Evolutionary conservation across 2,329 filamentous ascomycete species (phyloP).

Genomic region (Torrubiella hemipterigena): DNA sequence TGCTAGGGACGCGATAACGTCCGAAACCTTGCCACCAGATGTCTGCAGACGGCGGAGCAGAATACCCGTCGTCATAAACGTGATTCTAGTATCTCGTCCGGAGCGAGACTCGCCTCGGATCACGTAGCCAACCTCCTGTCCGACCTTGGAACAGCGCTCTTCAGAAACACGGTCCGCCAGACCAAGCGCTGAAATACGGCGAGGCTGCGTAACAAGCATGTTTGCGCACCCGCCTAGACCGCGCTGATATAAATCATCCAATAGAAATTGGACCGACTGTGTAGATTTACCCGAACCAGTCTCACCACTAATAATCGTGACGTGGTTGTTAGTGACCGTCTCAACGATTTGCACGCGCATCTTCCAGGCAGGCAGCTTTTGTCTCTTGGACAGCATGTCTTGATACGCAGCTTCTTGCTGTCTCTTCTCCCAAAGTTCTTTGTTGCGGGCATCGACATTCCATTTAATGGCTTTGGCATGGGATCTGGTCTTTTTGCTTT

Average conservation of each 20-base stretch:
- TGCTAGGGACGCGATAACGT: slow-evolving; percentile 69
- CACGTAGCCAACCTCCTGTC: slow-evolving; percentile 80
- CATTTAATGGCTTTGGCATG: slow-evolving; percentile 51
- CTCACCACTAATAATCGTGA: slow-evolving; percentile 94
- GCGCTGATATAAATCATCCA: slow-evolving; percentile 76
- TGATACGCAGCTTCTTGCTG: slow-evolving; percentile 55
- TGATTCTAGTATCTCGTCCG: slow-evolving; percentile 68
- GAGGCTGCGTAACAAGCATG: slow-evolving; percentile 90
- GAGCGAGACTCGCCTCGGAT: slow-evolving; percentile 84
- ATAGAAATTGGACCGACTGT: slow-evolving; percentile 88
- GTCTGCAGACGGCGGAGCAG: slow-evolving; percentile 83
- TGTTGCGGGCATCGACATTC: slow-evolving; percentile 46
- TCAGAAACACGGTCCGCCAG: slow-evolving; percentile 90
- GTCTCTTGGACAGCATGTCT: slow-evolving; percentile 62
- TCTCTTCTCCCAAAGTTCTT: slow-evolving; percentile 56
- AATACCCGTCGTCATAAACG: slow-evolving; percentile 92
- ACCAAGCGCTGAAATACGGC: slow-evolving; percentile 86
- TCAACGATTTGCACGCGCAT: slow-evolving; percentile 65
- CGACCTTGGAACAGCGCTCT: slow-evolving; percentile 70
- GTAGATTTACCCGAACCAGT: slow-evolving; percentile 96
- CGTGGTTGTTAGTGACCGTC: slow-evolving; percentile 65
- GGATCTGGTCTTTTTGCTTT: slow-evolving; percentile 22
- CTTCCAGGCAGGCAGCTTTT: slow-evolving; percentile 76
- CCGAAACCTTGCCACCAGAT: slow-evolving; percentile 66
- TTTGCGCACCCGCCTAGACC: slow-evolving; percentile 68